A percentile compares a stretch with the other conserved stretches of the same genome.
These are phyloP conservation scores for Notholithocarpus densiflorus DNA, from an alignment of 306 rosid genomes.

Conservation along the genomic window DNA sequence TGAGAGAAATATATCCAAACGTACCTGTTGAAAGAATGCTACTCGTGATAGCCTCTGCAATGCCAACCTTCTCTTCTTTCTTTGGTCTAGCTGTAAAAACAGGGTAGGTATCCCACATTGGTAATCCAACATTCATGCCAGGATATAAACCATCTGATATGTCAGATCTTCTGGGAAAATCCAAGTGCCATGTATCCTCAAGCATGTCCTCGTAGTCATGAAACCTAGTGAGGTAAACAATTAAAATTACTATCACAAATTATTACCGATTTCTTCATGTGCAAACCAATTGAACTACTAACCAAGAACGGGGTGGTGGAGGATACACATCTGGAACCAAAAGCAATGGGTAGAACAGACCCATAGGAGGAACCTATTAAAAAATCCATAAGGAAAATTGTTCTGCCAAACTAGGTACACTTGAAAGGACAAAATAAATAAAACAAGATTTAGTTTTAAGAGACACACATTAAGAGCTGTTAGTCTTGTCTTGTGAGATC, in stretches of 20 bases:
- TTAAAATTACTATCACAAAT: slow-evolving; percentile 6
- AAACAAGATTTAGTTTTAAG: slow-evolving; percentile 20
- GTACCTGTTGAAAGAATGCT: slow-evolving; percentile 90
- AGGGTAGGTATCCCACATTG: slow-evolving; percentile 92
- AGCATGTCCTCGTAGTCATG: slow-evolving; percentile 86
- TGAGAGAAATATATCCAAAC: slow-evolving; percentile 9
- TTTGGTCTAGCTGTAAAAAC: slow-evolving; percentile 65
- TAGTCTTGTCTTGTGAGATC: slow-evolving; percentile 86
- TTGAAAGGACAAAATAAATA: slow-evolving; percentile 7
- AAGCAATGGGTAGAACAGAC: slow-evolving; percentile 85
- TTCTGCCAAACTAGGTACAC: slow-evolving; percentile 5
- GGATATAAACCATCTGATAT: slow-evolving; percentile 69
- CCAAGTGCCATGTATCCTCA: slow-evolving; percentile 89
- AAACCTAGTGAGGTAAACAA: slow-evolving; percentile 52
- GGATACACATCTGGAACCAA: slow-evolving; percentile 92
- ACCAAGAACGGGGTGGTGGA: slow-evolving; percentile 94
- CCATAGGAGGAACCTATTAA: slow-evolving; percentile 91
- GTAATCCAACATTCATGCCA: slow-evolving; percentile 58
- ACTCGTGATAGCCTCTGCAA: slow-evolving; percentile 86
- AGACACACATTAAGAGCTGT: slow-evolving; percentile 73
- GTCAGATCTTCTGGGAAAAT: slow-evolving; percentile 73
- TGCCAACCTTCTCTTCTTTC: slow-evolving; percentile 90
- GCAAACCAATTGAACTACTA: slow-evolving; percentile 27
- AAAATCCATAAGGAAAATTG: slow-evolving; percentile 7
- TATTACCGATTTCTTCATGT: not conserved